These are phyloP conservation scores for Candida verbasci DNA, from an alignment of 805 yeast genomes.

Conservation along the genomic window DNA sequence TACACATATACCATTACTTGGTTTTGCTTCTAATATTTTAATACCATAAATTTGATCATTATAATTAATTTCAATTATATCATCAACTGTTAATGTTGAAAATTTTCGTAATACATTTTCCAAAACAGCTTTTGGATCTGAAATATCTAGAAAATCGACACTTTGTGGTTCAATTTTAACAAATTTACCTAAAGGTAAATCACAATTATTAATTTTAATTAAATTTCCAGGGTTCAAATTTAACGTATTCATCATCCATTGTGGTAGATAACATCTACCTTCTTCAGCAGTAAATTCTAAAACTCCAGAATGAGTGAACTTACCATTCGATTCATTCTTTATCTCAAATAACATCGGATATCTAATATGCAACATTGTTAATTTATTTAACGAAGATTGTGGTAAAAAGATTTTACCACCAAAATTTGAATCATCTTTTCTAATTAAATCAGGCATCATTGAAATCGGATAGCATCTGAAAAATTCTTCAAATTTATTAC, in stretches of 20 bases:
- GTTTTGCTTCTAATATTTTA: slow-evolving; percentile 82
- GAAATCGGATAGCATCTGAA: slow-evolving; percentile 90
- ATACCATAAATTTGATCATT: slow-evolving; percentile 76
- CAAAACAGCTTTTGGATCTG: slow-evolving; percentile 94
- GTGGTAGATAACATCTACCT: slow-evolving; percentile 91
- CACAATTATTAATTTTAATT: slow-evolving; percentile 68
- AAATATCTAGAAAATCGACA: slow-evolving; percentile 84
- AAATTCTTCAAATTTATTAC: slow-evolving; percentile 69
- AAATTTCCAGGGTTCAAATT: slow-evolving; percentile 74
- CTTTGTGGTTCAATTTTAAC: slow-evolving; percentile 95
- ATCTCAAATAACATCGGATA: slow-evolving; percentile 95
- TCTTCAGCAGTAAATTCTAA: slow-evolving; percentile 96
- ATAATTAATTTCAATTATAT: slow-evolving; percentile 79
- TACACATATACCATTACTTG: slow-evolving; percentile 84
- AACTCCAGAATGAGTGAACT: slow-evolving; percentile 85
- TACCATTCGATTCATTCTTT: slow-evolving; percentile 56
- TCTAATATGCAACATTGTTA: slow-evolving; percentile 85
- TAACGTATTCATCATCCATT: slow-evolving; percentile 91
- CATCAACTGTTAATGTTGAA: slow-evolving; percentile 80
- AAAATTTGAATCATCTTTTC: slow-evolving; percentile 76
- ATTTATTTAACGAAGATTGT: slow-evolving; percentile 82
- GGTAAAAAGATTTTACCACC: slow-evolving; percentile 97
- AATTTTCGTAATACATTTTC: slow-evolving; percentile 90
- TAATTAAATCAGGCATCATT: slow-evolving; percentile 75
- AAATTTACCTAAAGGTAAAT: slow-evolving; percentile 79